Evolutionary conservation across 148 eudicot species (phyloP), one percentile per base, ranked within the genome.

Genomic region (Simmondsia chinensis): DNA sequence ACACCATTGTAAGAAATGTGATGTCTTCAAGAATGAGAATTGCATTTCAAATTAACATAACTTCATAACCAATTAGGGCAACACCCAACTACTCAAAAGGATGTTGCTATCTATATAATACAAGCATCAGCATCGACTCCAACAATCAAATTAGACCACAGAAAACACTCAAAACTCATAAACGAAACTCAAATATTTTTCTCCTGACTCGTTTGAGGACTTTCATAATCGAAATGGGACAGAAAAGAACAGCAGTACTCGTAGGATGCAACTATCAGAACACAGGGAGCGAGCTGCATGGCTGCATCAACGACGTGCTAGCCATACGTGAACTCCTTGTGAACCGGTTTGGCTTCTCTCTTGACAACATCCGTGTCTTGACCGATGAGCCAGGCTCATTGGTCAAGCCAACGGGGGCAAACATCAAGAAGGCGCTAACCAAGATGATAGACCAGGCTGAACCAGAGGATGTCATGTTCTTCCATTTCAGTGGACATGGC

Each of bases 401-500:
- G 9, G 54, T 48, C 13, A 42, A 46, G 61, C 76, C 76, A 1
- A 71, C 65, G 0, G 76, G 76, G 14, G 61, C 36, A 16, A 71
- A 71, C 20, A 51, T 71, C 9, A 65, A 61, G 46, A 66, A 43
- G 42, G 64, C 61, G 13, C 60, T 71, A 5, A 52, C 35, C 23
- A 28, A 24, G 37, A 65, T 71, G 76, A 35, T 71, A 36, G 64
- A 60, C 51, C 43, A 51, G 13, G 61, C 76, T 37, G 17, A 52
- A 33, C 52, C 43, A 45, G 72, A 71, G 51, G 76, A 71, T 57
- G 65, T 66, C 24, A 21, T 71, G 52, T 57, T 65, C 46, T 61
- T 71, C 16, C 76, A 71, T 57, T 71, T 50, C 35, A 65, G 76
- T 43, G 76, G 76, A 0, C 76, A 71, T 61, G 76, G 72, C 15